phyloP scores from a whole-genome alignment of 306 rosid species.

The Trichosanthes cucumerina region DNA sequence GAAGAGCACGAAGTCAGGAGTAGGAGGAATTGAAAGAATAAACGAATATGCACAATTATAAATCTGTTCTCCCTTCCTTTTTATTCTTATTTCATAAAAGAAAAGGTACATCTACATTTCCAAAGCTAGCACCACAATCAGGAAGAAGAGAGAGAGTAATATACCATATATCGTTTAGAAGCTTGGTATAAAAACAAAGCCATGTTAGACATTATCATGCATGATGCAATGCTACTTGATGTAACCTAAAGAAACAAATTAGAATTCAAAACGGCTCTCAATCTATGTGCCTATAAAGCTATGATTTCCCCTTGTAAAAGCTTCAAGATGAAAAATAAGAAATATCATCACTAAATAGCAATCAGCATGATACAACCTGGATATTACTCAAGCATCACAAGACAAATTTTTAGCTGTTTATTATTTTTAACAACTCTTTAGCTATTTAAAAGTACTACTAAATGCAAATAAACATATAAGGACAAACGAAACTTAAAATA shows the following conservation, averaged over 20 bases:
- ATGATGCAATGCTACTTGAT: background rate
- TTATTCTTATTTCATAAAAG: background rate
- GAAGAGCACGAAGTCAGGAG: slow-evolving; percentile 9
- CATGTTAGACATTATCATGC: background rate
- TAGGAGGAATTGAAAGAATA: background rate
- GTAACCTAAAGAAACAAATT: background rate
- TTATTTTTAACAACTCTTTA: background rate
- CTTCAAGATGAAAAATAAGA: background rate
- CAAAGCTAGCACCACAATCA: background rate
- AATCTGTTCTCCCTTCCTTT: background rate
- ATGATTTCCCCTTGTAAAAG: background rate
- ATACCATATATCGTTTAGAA: background rate
- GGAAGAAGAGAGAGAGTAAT: background rate
- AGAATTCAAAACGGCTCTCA: background rate
- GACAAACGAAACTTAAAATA: background rate
- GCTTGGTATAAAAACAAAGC: background rate
- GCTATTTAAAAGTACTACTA: background rate
- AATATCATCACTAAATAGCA: background rate
- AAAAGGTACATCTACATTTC: background rate
- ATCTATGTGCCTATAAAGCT: background rate
- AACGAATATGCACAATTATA: background rate
- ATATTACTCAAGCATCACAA: background rate
- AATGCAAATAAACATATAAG: background rate
- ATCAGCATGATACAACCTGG: background rate
- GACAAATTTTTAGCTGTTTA: background rate